Conservation (phyloP, 331 rosid genomes). For the Acacia pycnantha region DNA sequence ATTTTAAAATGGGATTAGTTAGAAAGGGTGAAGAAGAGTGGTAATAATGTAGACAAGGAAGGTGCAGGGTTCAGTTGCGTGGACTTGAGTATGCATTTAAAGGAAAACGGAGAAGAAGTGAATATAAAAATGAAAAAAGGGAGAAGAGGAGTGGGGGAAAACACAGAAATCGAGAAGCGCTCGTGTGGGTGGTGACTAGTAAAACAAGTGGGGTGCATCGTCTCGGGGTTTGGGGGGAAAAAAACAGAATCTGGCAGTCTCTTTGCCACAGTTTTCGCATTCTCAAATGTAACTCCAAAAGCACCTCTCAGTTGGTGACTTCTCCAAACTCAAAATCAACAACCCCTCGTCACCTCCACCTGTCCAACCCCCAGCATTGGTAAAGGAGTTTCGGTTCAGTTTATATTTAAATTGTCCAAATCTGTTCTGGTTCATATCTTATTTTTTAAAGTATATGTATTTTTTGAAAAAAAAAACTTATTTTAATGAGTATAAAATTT, state of each 20-base stretch:
- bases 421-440: too few relatives aligned
- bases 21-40: neutral
- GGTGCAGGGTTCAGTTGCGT: neutral
- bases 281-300: neutral
- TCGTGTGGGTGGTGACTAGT: conserved; percentile 50
- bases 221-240: conserved; percentile 34
- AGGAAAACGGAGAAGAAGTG: neutral
- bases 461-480: too few relatives aligned
- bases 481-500: too few relatives aligned
- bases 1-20: neutral
- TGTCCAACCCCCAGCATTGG: neutral
- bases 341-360: neutral
- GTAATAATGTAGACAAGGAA: neutral
- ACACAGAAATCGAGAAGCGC: conserved; percentile 42
- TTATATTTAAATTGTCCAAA: too few relatives aligned
- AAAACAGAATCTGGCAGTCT: conserved; percentile 38
- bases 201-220: neutral
- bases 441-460: too few relatives aligned
- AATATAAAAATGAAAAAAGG: neutral
- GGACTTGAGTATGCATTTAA: neutral
- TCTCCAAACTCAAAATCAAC: neutral
- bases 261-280: conserved; percentile 24
- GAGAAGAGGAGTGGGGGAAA: too few relatives aligned
- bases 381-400: too few relatives aligned
- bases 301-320: neutral